Conservation (phyloP, 352 stramenopile genomes). For the Phytophthora fragariaefolia region DNA sequence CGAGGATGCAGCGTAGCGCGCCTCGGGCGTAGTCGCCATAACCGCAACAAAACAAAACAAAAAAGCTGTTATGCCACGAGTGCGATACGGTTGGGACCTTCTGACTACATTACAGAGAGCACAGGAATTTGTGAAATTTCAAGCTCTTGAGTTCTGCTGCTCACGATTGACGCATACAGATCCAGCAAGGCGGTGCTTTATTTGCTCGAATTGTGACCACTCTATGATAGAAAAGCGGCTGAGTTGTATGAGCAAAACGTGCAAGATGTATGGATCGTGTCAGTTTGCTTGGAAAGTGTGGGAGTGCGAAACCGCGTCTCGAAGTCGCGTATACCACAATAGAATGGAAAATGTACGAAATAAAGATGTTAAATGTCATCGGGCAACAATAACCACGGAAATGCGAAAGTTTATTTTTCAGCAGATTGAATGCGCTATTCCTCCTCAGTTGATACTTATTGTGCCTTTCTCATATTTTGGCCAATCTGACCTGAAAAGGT, state of each 20-base stretch:
- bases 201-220: not conserved
- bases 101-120: not conserved
- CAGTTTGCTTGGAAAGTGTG: not conserved
- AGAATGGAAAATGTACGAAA: not conserved
- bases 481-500: too few relatives aligned
- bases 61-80: not conserved
- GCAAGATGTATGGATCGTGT: not conserved
- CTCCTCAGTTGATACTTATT: not conserved
- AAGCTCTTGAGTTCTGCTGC: not conserved
- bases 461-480: too few relatives aligned
- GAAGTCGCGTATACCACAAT: not conserved
- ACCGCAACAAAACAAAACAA: constrained; percentile 7
- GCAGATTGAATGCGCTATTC: not conserved
- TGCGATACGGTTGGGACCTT: not conserved
- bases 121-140: not conserved
- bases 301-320: not conserved
- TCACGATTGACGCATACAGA: too few relatives aligned
- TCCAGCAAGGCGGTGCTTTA: not conserved
- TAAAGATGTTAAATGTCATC: not conserved
- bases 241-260: not conserved
- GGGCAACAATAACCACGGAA: not conserved
- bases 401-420: not conserved
- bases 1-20: constrained; percentile 1
- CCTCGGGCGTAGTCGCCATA: not conserved
- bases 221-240: not conserved